Conservation (phyloP, 192 early-diverging fungal genomes). For the Gigaspora rosea region DNA sequence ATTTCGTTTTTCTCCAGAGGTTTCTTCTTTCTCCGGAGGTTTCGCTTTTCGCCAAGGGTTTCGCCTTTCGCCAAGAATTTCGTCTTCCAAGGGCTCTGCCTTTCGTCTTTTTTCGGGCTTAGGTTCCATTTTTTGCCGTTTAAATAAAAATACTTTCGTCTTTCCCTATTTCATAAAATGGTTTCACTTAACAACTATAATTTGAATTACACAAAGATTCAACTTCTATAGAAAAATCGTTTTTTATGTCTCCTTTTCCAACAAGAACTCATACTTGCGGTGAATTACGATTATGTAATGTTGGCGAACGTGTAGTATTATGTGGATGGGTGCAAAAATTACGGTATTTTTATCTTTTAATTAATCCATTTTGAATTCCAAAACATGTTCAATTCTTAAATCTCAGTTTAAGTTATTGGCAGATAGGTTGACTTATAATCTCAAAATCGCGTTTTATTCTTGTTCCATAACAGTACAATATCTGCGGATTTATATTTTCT, state of each 20-base stretch:
- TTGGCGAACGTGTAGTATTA: slow-evolving; percentile 67
- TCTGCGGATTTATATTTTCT: slow-evolving; percentile 77
- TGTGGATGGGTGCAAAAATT: slow-evolving; percentile 76
- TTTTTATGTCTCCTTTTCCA: slow-evolving; percentile 42
- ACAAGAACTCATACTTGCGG: slow-evolving; percentile 78
- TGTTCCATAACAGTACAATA: slow-evolving; percentile 50
- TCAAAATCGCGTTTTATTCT: neutral
- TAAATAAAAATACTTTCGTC: no score
- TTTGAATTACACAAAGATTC: no score
- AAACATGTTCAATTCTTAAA: neutral
- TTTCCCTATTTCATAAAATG: no score
- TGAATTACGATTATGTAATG: slow-evolving; percentile 57
- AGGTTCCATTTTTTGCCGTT: no score
- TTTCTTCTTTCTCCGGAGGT: no score
- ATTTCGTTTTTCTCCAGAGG: no score
- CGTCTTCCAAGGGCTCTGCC: no score
- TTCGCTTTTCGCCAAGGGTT: no score
- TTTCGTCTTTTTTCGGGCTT: no score
- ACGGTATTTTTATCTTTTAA: slow-evolving; percentile 42
- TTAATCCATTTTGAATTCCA: neutral
- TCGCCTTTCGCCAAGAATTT: no score
- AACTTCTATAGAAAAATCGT: neutral
- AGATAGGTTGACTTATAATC: neutral
- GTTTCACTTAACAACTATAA: no score
- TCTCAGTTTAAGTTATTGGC: no score